phyloP scores from a whole-genome alignment of 1,284 basidiomycete species.

The Puccinia polysora region DNA sequence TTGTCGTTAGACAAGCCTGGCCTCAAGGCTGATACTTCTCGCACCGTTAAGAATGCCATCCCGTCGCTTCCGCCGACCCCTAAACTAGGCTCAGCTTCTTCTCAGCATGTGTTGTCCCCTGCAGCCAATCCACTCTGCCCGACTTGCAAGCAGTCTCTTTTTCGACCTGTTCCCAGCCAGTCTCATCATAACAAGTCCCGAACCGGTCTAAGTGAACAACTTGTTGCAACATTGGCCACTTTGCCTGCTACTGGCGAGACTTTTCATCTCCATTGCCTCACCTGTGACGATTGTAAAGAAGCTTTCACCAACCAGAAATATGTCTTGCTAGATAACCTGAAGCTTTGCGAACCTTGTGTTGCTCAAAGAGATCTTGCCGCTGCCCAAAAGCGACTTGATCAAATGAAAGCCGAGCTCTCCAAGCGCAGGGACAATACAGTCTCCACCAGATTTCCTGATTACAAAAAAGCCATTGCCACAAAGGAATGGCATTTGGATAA shows the following conservation, averaged over 20 bases:
- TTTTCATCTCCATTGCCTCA: slow-evolving; percentile 33
- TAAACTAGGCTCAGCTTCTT: not conserved
- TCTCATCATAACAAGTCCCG: not conserved
- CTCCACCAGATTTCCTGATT: slow-evolving; percentile 11
- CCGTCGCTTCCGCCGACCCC: slow-evolving; percentile 6
- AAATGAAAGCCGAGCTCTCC: slow-evolving; percentile 12
- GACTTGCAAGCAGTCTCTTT: slow-evolving; percentile 38
- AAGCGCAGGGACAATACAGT: not conserved
- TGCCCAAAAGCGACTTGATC: slow-evolving; percentile 11
- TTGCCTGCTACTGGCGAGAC: slow-evolving; percentile 40
- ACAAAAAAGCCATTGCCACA: not conserved
- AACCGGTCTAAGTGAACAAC: not conserved
- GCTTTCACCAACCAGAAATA: slow-evolving; percentile 38
- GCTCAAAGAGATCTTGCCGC: slow-evolving; percentile 23
- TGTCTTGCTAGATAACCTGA: slow-evolving; percentile 1
- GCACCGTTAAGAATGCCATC: not conserved
- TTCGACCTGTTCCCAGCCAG: slow-evolving; percentile 6
- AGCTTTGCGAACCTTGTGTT: slow-evolving; percentile 35
- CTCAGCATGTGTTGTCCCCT: slow-evolving; percentile 26
- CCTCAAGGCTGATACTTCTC: not conserved
- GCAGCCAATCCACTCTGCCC: slow-evolving; percentile 34
- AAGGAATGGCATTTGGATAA: slow-evolving; percentile 14
- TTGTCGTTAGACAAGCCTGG: slow-evolving; percentile 4
- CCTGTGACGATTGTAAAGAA: slow-evolving; percentile 29
- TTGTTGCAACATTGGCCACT: slow-evolving; percentile 21